Base-by-base conservation (phyloP, 2,329 filamentous ascomycete genomes). In the Lojkania enalia region DNA sequence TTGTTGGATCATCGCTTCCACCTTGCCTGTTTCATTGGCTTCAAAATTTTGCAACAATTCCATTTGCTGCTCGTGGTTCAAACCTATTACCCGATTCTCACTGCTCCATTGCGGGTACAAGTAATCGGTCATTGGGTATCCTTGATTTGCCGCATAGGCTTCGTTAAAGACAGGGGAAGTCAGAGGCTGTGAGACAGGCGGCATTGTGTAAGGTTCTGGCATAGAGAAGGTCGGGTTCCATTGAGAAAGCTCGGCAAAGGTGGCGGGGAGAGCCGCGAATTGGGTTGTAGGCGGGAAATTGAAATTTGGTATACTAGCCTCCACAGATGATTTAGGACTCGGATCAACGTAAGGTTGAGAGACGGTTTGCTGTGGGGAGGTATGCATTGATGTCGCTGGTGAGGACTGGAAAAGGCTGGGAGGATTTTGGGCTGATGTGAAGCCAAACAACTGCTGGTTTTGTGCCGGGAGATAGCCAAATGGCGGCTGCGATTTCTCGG, bases 41-140 rank as follows among this genome's bases (percentile, higher is more conserved):
- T 94, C 87, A 23, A 95, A 77, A 37, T 84, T 84, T 43, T 85
- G 83, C 86, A 95, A 90, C 27, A 95, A 74, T 72, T 95, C 88
- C 51, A 85, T 72, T 69, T 94, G 89, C 69, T 95, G 88, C 60
- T 89, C 82, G 52, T 90, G 86, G 47, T 84, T 91, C 21, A 95
- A 74, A 47, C 77, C 77, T 18, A 60, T 59, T 3, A 60, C 60
- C 37, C 66, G 50, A 5, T 57, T 51, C 21, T 64, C 60, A 30
- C 60, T 53, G 33, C 79, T 87, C 53, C 84, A 89, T 58, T 82
- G 83, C 47, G 77, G 80, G 63, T 80, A 79, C 66, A 51, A 72
- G 59, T 61, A 75, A 67, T 70, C 66, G 1, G 60, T 61, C 52
- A 69, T 60, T 20, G 66, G 59, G 33, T 65, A 69, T 2, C 64